Evolutionary conservation across 148 eudicot genomes (phyloP), one percentile per base, ranked within the genome.

Genomic region (Oxyria digyna): DNA sequence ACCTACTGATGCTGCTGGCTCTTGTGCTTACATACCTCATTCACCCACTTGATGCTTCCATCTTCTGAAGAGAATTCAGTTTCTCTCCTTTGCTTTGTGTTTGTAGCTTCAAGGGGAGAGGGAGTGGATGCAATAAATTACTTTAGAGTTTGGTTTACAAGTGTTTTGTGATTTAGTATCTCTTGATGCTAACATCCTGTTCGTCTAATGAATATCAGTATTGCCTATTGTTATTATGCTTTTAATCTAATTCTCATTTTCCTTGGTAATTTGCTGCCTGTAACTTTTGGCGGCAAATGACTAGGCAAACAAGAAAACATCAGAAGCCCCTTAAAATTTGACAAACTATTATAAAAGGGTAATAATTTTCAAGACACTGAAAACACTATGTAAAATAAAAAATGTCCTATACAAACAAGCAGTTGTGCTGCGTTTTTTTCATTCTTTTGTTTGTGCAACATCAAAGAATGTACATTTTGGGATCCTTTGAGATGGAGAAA

Each of bases 21-120:
- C 65, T 81, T 20, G 73, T 78, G 45, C 79, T 81, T 18, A 81
- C 84, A 17, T 81, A 81, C 71, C 77, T 81, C 49, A 81, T 81
- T 49, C 84, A 81, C 71, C 77, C 79, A 7, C 20, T 78, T 48
- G 81, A 72, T 59, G 78, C 76, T 72, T 75, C 69, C 64, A 48
- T 35, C 77, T 72, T 72, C 54, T 69, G 15, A 52, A 11, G 31
- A 23, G 27, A 23, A 52, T 21, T 29, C 31, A 52, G 31, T 23
- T 9, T 23, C 62, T 52, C 62, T 13, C 49, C 14, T 8, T 52
- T 23, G 62, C 8, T 24, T n/a, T 52, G 26, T 23, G 62, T 13
- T 24, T 52, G 62, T 52, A 52, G 10, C 21, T 52, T 26, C 13
- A 24, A 52, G 4, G 31, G 62, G 31, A 49, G n/a, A n/a, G n/a